Conservation (phyloP, 1,139 yeast genomes). For the Kodamaea suecica region DNA sequence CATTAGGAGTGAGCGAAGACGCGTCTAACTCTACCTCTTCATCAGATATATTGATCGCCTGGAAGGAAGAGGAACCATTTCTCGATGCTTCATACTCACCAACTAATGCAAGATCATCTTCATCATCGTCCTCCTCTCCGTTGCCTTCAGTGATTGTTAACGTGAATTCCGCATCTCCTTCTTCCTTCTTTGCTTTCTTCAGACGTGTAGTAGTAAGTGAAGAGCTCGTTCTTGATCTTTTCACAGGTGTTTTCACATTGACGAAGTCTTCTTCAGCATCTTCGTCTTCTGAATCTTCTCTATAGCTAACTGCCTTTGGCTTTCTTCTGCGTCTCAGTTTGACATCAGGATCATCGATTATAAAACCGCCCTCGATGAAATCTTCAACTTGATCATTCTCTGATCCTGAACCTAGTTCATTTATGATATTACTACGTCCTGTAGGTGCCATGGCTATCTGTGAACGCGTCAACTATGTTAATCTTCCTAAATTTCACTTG, state of each 20-base stretch:
- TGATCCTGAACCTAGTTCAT: background rate
- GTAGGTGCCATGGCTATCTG: conserved; percentile 3
- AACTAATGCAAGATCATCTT: conserved; percentile 17
- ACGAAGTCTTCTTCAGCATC: conserved; percentile 16
- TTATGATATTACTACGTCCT: background rate
- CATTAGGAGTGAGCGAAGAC: conserved; percentile 20
- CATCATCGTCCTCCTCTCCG: conserved; percentile 21
- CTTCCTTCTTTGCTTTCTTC: conserved; percentile 13
- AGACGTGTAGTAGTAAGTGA: conserved; percentile 9
- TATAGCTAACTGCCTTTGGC: conserved; percentile 20
- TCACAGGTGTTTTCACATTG: conserved; percentile 14
- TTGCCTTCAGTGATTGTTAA: conserved; percentile 16
- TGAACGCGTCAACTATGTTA: too few species aligned
- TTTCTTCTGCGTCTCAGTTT: conserved; percentile 18
- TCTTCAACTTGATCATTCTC: conserved; percentile 1
- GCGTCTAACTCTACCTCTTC: conserved; percentile 18
- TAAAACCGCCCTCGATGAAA: conserved; percentile 29
- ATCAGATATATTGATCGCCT: conserved; percentile 27
- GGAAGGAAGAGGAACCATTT: conserved; percentile 21
- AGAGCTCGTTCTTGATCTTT: conserved; percentile 14
- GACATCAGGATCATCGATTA: conserved; percentile 33
- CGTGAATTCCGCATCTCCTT: conserved; percentile 23
- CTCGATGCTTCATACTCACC: conserved; percentile 12
- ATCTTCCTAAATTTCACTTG: too few species aligned
- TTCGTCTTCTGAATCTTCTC: conserved; percentile 22